Percentiles rank a stretch among this genome's conserved stretches.
Conservation (phyloP, 495 filamentous ascomycete genomes). For the Aeminium ludgeri region DNA sequence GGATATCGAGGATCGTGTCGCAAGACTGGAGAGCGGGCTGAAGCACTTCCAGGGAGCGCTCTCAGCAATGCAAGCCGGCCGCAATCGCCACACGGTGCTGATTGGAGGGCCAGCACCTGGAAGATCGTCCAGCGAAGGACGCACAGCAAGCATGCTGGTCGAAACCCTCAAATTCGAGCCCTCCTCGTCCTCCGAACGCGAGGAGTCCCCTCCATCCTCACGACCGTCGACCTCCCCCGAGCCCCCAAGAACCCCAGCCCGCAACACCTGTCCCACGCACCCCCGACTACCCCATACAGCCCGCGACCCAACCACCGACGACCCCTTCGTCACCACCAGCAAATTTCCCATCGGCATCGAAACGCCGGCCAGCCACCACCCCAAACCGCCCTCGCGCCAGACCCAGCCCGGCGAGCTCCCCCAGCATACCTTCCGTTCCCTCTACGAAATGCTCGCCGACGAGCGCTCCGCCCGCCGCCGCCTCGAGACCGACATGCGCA, state of each 20-base stretch:
- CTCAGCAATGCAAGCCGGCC: slow-evolving; percentile 7
- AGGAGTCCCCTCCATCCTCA: not conserved
- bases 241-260: slow-evolving; percentile 7
- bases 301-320: not conserved
- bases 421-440: slow-evolving; percentile 10
- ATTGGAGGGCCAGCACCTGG: slow-evolving; percentile 4
- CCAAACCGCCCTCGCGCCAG: not conserved
- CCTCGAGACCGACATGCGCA: slow-evolving; percentile 7
- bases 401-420: not conserved
- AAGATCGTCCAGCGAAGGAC: not conserved
- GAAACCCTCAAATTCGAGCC: slow-evolving; percentile 5
- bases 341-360: not conserved
- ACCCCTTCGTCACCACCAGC: slow-evolving; percentile 1
- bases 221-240: slow-evolving; percentile 10
- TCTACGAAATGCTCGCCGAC: slow-evolving; percentile 13
- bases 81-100: slow-evolving; percentile 10
- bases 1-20: slow-evolving; percentile 15
- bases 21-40: slow-evolving; percentile 10
- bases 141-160: slow-evolving; percentile 14
- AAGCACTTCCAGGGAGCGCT: slow-evolving; percentile 9
- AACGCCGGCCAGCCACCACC: not conserved
- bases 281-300: not conserved
- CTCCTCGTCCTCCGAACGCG: not conserved
- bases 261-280: not conserved
- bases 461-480: slow-evolving; percentile 14